phyloP scores from a whole-genome alignment of 1,139 yeast genomes.

The Zygoascus hellenicus region DNA sequence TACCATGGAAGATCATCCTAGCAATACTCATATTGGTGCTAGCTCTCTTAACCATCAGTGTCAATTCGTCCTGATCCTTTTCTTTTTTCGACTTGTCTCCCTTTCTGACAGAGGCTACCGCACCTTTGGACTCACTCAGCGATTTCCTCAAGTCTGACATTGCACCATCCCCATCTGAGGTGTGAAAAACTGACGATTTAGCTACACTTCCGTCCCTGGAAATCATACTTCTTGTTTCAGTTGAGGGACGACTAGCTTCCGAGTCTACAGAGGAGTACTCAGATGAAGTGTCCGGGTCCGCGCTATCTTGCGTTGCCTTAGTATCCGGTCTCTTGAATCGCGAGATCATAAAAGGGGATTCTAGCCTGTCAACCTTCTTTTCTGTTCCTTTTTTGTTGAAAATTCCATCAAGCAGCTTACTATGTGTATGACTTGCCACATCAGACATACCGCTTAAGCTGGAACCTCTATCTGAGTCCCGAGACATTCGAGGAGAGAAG shows the following conservation, averaged over 20 bases:
- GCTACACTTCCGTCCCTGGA: background rate
- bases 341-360: slow-evolving; percentile 1
- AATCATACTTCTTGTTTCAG: background rate
- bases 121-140: background rate
- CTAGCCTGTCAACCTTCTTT: background rate
- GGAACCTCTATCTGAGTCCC: background rate
- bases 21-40: slow-evolving; percentile 61
- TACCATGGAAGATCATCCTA: slow-evolving; percentile 49
- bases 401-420: background rate
- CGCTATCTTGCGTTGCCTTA: background rate
- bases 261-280: background rate
- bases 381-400: background rate
- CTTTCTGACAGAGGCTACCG: background rate
- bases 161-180: background rate
- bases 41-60: slow-evolving; percentile 60
- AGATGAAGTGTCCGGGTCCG: background rate
- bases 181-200: no score
- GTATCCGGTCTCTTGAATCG: background rate
- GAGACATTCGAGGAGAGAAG: background rate
- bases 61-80: slow-evolving; percentile 40
- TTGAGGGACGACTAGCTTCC: background rate
- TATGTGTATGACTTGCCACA: background rate
- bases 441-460: background rate
- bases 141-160: background rate
- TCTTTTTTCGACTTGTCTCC: slow-evolving; percentile 12